phyloP scores from a whole-genome alignment of 495 filamentous ascomycete species.

The Xylaria nigripes region DNA sequence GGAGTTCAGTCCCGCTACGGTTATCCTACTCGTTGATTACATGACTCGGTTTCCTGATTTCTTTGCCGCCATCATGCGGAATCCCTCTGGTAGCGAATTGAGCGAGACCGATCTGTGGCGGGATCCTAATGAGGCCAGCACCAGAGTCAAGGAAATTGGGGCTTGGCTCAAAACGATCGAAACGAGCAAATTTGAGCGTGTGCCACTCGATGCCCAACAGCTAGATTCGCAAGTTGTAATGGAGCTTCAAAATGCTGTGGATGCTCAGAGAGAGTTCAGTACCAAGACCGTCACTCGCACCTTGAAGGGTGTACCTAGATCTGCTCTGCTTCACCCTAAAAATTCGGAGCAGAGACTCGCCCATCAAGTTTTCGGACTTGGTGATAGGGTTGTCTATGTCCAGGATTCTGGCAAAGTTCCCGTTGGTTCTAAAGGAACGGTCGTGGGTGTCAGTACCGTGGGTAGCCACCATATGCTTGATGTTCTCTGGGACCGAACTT shows the following conservation, averaged over 20 bases:
- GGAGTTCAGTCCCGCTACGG: slow-evolving; percentile 87
- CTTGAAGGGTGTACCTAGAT: slow-evolving; percentile 69
- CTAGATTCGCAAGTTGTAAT: slow-evolving; percentile 84
- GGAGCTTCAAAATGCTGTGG: slow-evolving; percentile 69
- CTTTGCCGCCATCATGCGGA: slow-evolving; percentile 73
- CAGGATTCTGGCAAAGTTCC: slow-evolving; percentile 92
- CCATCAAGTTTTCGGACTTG: slow-evolving; percentile 75
- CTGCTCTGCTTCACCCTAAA: slow-evolving; percentile 77
- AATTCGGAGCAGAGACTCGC: slow-evolving; percentile 87
- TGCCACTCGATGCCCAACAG: slow-evolving; percentile 91
- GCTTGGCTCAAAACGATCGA: slow-evolving; percentile 87
- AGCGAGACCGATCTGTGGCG: slow-evolving; percentile 78
- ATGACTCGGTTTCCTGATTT: slow-evolving; percentile 94
- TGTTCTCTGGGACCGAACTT: slow-evolving; percentile 84
- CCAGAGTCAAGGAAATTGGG: slow-evolving; percentile 74
- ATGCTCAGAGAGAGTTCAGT: slow-evolving; percentile 44
- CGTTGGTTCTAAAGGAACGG: slow-evolving; percentile 83
- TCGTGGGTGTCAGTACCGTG: slow-evolving; percentile 84
- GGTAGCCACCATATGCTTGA: slow-evolving; percentile 74
- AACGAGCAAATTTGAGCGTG: slow-evolving; percentile 82
- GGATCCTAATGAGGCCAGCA: slow-evolving; percentile 54
- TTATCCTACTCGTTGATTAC: slow-evolving; percentile 72
- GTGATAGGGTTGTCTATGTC: slow-evolving; percentile 88
- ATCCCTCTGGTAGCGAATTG: slow-evolving; percentile 40
- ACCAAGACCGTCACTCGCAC: slow-evolving; percentile 49